Conservation (phyloP, 1,284 basidiomycete genomes). For the Ustilago crameri region DNA sequence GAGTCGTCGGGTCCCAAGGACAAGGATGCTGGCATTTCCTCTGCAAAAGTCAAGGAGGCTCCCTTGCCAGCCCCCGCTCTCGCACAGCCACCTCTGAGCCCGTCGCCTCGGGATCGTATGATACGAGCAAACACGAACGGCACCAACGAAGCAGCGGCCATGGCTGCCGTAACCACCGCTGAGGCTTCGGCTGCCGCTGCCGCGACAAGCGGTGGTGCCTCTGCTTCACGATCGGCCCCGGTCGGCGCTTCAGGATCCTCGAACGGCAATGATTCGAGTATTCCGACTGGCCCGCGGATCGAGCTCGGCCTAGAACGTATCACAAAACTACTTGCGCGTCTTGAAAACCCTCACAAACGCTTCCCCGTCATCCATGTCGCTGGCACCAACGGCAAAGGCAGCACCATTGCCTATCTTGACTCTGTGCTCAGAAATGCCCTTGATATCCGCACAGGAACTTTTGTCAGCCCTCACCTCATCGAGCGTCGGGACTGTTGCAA, state of each 20-base stretch:
- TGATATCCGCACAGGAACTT: constrained; percentile 78
- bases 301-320: constrained; percentile 83
- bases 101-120: not conserved
- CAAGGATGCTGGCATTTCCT: not conserved
- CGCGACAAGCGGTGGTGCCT: not conserved
- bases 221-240: not conserved
- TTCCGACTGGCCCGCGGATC: constrained; percentile 70
- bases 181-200: not conserved
- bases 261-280: constrained; percentile 10
- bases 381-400: constrained; percentile 98
- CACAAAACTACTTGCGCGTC: constrained; percentile 72
- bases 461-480: constrained; percentile 92
- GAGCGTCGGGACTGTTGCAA: constrained; percentile 81
- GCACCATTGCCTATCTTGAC: constrained; percentile 83
- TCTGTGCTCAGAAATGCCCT: constrained; percentile 75
- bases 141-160: not conserved
- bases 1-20: constrained; percentile 1
- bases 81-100: not conserved
- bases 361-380: constrained; percentile 91
- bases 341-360: constrained; percentile 74
- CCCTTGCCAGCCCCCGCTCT: not conserved
- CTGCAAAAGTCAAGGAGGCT: not conserved
- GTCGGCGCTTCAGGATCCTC: constrained; percentile 3
- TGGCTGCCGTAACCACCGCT: not conserved
- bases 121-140: not conserved